Conservation (phyloP, 1,284 basidiomycete species). For the Ganoderma lucidum region DNA sequence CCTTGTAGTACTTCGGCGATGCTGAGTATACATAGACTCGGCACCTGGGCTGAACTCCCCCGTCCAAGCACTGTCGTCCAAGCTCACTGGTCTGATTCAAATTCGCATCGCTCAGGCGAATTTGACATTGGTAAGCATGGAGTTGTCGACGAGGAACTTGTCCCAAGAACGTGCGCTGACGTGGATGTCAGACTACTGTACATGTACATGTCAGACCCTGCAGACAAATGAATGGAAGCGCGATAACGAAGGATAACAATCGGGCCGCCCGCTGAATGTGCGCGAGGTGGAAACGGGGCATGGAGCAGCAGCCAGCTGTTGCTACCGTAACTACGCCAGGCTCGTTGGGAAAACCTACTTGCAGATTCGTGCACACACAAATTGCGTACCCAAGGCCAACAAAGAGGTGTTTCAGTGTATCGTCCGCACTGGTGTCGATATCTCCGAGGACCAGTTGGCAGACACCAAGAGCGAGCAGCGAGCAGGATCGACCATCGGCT, state of each 20-base stretch:
- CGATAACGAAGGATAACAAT: not conserved
- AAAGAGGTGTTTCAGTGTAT: not conserved
- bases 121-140: not conserved
- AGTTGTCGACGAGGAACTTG: not conserved
- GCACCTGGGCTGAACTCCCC: not conserved
- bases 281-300: not conserved
- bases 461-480: not conserved
- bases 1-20: not conserved
- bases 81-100: not conserved
- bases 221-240: not conserved
- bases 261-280: slow-evolving; percentile 1
- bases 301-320: not conserved
- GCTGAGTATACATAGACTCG: not conserved
- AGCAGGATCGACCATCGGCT: not conserved
- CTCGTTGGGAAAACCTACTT: not conserved
- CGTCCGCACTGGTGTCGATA: not conserved
- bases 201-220: not conserved
- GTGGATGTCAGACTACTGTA: not conserved
- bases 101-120: not conserved
- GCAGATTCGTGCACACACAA: not conserved
- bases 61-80: not conserved
- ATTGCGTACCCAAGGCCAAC: not conserved
- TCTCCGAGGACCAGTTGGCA: not conserved
- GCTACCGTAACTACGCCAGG: not conserved
- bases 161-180: not conserved